Evolutionary conservation across 139 green algal genomes (phyloP).

Genomic region (Coelastrella sp.): DNA sequence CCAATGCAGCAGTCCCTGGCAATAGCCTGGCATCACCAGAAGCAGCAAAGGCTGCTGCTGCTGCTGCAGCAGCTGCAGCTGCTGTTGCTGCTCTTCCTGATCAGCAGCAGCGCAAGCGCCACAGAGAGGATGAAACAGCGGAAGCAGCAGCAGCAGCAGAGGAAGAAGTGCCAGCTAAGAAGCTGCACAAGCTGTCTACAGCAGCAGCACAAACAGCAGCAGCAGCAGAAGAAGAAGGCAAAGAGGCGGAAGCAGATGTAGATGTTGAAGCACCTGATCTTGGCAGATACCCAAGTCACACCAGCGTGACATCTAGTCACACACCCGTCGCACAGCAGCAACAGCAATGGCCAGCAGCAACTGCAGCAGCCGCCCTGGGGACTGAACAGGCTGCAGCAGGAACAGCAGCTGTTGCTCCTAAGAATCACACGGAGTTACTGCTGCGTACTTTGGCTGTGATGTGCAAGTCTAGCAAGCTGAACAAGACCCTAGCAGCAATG

Average conservation of each 20-base stretch:
- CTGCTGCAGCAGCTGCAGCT: not conserved
- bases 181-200: not conserved
- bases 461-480: not conserved
- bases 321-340: not conserved
- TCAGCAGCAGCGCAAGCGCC: not conserved
- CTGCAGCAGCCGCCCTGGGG: too few relatives aligned
- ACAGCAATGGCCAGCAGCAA: not conserved
- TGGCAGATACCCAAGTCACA: not conserved
- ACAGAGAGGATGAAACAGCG: not conserved
- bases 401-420: not conserved
- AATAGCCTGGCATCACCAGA: not conserved
- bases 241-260: not conserved
- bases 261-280: not conserved
- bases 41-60: not conserved
- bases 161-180: not conserved
- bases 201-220: not conserved
- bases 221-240: not conserved
- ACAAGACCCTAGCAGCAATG: constrained; percentile 11
- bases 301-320: not conserved
- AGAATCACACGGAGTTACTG: not conserved
- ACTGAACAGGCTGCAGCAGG: not conserved
- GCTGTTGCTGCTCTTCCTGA: not conserved
- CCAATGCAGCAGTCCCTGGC: not conserved
- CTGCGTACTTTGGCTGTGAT: not conserved
- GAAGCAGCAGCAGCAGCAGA: not conserved